These are phyloP conservation scores for Neonectria ditissima DNA, from an alignment of 2,329 filamentous ascomycete genomes.

Conservation along the genomic window DNA sequence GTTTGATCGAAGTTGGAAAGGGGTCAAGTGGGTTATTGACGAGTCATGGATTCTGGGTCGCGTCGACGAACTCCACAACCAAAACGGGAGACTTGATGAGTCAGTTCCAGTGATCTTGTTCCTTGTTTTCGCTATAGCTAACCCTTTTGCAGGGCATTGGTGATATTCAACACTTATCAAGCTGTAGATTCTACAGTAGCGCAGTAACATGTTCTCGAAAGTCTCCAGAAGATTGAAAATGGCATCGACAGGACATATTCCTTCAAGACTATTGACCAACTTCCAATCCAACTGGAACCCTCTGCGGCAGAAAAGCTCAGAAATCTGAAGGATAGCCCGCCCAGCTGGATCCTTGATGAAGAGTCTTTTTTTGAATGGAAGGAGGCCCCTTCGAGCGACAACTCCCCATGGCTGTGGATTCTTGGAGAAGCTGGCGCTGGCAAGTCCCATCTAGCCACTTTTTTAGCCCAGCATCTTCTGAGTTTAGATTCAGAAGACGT, in stretches of 20 bases:
- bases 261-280: not conserved
- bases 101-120: not conserved
- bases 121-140: not conserved
- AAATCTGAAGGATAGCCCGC: not conserved
- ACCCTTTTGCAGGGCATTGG: not conserved
- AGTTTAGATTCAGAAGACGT: not conserved
- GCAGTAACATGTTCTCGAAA: not conserved
- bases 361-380: not conserved
- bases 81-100: not conserved
- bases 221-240: not conserved
- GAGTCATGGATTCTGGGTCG: conserved; percentile 1
- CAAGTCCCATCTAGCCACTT: conserved; percentile 1
- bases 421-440: conserved; percentile 5
- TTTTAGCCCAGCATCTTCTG: conserved; percentile 1
- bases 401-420: not conserved
- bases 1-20: conserved; percentile 2
- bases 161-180: conserved; percentile 4
- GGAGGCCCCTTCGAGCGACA: not conserved
- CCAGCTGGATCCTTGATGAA: conserved; percentile 4
- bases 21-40: not conserved
- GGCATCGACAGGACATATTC: not conserved
- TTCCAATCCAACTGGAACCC: not conserved
- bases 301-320: not conserved
- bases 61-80: not conserved
- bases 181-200: not conserved